Conservation (phyloP, 2,329 filamentous ascomycete species). For the Reticulascus tulasneorum region DNA sequence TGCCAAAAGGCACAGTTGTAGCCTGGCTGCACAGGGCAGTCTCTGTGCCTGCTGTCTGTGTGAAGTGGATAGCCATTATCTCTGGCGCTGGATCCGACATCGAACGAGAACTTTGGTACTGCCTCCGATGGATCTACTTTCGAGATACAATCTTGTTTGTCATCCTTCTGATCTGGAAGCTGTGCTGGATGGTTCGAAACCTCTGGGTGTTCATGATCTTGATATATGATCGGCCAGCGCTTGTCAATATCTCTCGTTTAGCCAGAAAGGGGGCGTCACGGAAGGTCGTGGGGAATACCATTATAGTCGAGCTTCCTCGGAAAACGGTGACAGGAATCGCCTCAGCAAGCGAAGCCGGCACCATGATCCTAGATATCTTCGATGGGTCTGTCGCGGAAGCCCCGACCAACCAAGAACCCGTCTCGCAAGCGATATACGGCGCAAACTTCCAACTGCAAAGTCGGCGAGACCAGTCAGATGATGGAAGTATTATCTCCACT, state of each 20-base stretch:
- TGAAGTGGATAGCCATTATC: constrained; percentile 29
- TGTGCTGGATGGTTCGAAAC: constrained; percentile 26
- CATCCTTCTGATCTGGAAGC: constrained; percentile 25
- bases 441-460: constrained; percentile 20
- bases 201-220: constrained; percentile 26
- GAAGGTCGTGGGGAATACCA: constrained; percentile 21
- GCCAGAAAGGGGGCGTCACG: constrained; percentile 26
- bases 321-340: constrained; percentile 28
- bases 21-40: no score
- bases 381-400: constrained; percentile 19
- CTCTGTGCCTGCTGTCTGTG: no score
- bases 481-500: constrained; percentile 15
- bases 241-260: constrained; percentile 26
- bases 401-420: constrained; percentile 16
- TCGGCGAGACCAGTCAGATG: constrained; percentile 19
- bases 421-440: constrained; percentile 24
- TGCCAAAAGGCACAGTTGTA: no score
- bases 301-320: constrained; percentile 25
- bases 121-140: constrained; percentile 21
- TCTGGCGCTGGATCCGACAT: constrained; percentile 29
- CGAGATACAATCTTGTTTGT: constrained; percentile 19
- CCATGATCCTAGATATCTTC: constrained; percentile 24
- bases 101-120: constrained; percentile 31
- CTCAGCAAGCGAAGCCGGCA: constrained; percentile 16
- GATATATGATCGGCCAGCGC: constrained; percentile 26